phyloP scores from a whole-genome alignment of 1,284 basidiomycete species.

The Porodaedalea pini region DNA sequence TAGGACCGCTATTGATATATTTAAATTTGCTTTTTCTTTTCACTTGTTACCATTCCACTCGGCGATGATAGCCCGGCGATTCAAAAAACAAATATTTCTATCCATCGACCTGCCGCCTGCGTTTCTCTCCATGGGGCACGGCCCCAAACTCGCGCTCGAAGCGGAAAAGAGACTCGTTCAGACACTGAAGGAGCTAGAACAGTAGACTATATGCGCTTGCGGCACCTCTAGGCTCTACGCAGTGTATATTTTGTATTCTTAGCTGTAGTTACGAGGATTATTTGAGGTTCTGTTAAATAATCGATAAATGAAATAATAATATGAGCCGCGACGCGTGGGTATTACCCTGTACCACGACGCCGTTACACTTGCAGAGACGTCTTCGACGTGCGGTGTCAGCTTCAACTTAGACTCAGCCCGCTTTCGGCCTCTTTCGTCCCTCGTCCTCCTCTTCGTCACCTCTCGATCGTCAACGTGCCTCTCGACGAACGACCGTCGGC shows the following conservation, averaged over 20 bases:
- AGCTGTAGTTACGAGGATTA: too few species aligned
- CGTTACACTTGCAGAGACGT: background rate
- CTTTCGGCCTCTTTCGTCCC: background rate
- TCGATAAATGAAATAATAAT: background rate
- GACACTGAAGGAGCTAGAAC: conserved; percentile 42
- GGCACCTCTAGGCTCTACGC: too few species aligned
- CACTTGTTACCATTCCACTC: background rate
- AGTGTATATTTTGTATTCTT: too few species aligned
- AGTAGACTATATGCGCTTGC: conserved; percentile 12
- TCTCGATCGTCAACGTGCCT: background rate
- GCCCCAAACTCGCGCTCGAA: conserved; percentile 44
- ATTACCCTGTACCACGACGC: background rate
- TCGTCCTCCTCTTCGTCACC: background rate
- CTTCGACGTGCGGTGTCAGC: background rate
- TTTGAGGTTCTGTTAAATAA: too few species aligned
- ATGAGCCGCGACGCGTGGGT: too few species aligned
- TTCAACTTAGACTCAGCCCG: background rate
- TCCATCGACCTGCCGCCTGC: conserved; percentile 59
- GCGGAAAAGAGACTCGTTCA: conserved; percentile 57
- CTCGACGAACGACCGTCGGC: background rate
- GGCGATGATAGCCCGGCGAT: conserved; percentile 47
- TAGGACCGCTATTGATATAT: conserved; percentile 2
- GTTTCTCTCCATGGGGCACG: conserved; percentile 42
- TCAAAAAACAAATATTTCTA: conserved; percentile 65
- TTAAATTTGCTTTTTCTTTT: background rate